Conservation (phyloP, 192 early-diverging fungal genomes). For the Linderina pennispora region DNA sequence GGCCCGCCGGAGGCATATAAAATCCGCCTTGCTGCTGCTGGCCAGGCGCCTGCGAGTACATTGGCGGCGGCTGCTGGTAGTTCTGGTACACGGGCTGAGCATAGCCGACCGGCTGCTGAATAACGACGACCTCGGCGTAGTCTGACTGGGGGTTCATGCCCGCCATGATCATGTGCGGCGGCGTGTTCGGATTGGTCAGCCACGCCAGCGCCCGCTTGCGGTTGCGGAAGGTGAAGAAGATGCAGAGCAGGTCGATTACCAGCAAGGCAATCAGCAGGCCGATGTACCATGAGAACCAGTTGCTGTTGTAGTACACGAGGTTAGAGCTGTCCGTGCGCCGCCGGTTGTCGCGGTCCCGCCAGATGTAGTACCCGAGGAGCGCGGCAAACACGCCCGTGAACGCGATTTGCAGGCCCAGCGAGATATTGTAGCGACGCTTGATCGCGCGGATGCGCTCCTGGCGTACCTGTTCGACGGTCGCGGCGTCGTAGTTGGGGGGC, state of each 20-base stretch:
- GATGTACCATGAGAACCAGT: slow-evolving; percentile 44
- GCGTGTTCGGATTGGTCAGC: slow-evolving; percentile 31
- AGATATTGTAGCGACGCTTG: slow-evolving; percentile 24
- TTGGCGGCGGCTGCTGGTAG: slow-evolving; percentile 21
- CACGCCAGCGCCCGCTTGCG: slow-evolving; percentile 11
- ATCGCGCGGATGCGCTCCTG: slow-evolving; percentile 15
- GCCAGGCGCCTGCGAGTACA: slow-evolving; percentile 7
- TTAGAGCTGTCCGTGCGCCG: background rate
- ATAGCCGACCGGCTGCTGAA: slow-evolving; percentile 4
- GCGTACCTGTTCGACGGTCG: slow-evolving; percentile 24
- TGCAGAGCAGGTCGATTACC: slow-evolving; percentile 26
- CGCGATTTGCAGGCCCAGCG: slow-evolving; percentile 20
- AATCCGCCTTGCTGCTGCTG: background rate
- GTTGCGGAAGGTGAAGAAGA: slow-evolving; percentile 29
- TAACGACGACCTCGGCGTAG: slow-evolving; percentile 10
- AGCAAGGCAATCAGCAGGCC: slow-evolving; percentile 41
- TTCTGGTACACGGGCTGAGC: slow-evolving; percentile 3
- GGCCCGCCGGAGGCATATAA: slow-evolving; percentile 3
- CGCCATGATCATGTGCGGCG: slow-evolving; percentile 28
- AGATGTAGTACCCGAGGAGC: slow-evolving; percentile 31
- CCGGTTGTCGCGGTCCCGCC: slow-evolving; percentile 14
- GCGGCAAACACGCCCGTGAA: slow-evolving; percentile 33
- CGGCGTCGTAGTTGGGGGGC: slow-evolving; percentile 14
- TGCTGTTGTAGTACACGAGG: slow-evolving; percentile 4
- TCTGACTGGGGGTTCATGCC: slow-evolving; percentile 10